Evolutionary conservation across 805 yeast species (phyloP).

Genomic region (Wickerhamiella kurtzmanii): DNA sequence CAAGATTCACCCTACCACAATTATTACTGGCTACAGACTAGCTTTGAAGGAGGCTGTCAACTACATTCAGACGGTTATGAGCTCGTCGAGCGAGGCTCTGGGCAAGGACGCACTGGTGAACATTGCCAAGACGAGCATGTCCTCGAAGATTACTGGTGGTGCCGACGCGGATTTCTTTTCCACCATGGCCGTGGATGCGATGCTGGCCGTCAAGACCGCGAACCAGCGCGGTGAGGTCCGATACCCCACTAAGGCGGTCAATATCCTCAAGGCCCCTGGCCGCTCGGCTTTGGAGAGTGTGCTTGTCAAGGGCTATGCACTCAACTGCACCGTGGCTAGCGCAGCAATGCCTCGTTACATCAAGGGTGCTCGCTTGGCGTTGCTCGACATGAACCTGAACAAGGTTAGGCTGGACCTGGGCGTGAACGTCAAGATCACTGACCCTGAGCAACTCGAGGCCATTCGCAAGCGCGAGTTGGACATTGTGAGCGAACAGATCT

Average conservation of each 20-base stretch:
- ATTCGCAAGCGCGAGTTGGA: slow-evolving; percentile 82
- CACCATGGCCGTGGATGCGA: slow-evolving; percentile 84
- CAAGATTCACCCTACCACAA: slow-evolving; percentile 95
- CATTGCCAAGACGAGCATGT: slow-evolving; percentile 95
- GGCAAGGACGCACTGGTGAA: slow-evolving; percentile 75
- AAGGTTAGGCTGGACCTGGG: slow-evolving; percentile 98
- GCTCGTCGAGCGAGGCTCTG: slow-evolving; percentile 62
- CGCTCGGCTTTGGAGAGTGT: slow-evolving; percentile 79
- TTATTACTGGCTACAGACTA: slow-evolving; percentile 88
- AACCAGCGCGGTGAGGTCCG: slow-evolving; percentile 64
- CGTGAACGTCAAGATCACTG: slow-evolving; percentile 90
- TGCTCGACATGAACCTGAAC: slow-evolving; percentile 83
- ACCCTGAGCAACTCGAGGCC: slow-evolving; percentile 92
- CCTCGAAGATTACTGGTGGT: slow-evolving; percentile 81
- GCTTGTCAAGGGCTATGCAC: slow-evolving; percentile 84
- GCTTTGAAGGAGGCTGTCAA: slow-evolving; percentile 85
- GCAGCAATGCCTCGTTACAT: slow-evolving; percentile 84
- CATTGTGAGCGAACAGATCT: slow-evolving; percentile 67
- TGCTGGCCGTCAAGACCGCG: slow-evolving; percentile 85
- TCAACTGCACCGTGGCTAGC: slow-evolving; percentile 92
- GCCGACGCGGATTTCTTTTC: slow-evolving; percentile 84
- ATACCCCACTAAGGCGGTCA: slow-evolving; percentile 92
- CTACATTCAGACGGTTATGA: slow-evolving; percentile 72
- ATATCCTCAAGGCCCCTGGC: slow-evolving; percentile 92
- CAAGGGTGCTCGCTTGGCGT: slow-evolving; percentile 63